Conservation (phyloP, 108 stramenopile genomes). For the Mayamaea pseudoterrestris region DNA sequence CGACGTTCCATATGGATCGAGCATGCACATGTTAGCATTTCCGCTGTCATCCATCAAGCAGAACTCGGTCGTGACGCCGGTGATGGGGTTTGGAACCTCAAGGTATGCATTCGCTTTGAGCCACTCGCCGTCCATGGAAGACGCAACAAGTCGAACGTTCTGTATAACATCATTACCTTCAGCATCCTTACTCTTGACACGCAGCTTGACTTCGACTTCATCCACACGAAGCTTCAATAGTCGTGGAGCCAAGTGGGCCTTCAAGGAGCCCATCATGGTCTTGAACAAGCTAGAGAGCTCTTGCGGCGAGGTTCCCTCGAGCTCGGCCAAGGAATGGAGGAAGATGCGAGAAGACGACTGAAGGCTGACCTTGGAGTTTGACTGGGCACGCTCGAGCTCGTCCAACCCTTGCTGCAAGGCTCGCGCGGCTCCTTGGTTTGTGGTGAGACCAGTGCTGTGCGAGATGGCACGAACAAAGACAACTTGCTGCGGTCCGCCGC, state of each 20-base stretch:
- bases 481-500: conserved; percentile 76
- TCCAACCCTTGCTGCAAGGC: conserved; percentile 84
- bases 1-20: conserved; percentile 85
- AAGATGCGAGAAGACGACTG: conserved; percentile 91
- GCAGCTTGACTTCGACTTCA: conserved; percentile 95
- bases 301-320: conserved; percentile 50
- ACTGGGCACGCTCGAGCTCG: conserved; percentile 89
- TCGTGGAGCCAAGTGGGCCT: conserved; percentile 77
- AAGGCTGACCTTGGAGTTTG: conserved; percentile 77
- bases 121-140: conserved; percentile 91
- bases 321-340: conserved; percentile 83
- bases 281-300: conserved; percentile 59
- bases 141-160: conserved; percentile 89
- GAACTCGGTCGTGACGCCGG: conserved; percentile 86
- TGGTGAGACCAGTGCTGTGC: conserved; percentile 73
- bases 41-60: conserved; percentile 49
- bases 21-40: conserved; percentile 67
- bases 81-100: conserved; percentile 87
- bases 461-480: conserved; percentile 89
- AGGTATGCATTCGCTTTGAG: conserved; percentile 83
- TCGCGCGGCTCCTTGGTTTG: conserved; percentile 49
- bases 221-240: conserved; percentile 91
- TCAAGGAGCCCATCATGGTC: conserved; percentile 52
- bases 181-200: conserved; percentile 38
- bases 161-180: conserved; percentile 53